Evolutionary conservation across 371 early-diverging fungal genomes (phyloP), one percentile per base, ranked within the genome.

Genomic region (Chytridiales sp.): DNA sequence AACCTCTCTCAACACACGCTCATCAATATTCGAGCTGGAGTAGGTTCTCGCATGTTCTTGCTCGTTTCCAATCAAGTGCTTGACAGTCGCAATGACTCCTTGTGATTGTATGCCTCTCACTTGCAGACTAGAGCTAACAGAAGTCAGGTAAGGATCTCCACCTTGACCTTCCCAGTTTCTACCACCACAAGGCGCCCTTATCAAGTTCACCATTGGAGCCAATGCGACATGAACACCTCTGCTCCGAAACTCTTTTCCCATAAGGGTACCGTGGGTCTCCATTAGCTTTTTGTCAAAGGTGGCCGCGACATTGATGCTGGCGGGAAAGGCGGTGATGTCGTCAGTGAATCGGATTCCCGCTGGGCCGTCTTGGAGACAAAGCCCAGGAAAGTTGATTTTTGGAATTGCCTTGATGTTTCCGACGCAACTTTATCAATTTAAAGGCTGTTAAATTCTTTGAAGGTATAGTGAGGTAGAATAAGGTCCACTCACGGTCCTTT

Each of bases 161-260:
- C 83, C 82, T 27, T 70, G 75, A 19, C 67, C 73, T 70, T 85
- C 86, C 80, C 82, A 85, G 40, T 71, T 78, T 60, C 86, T 68
- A 24, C 86, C 86, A 47, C 70, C 76, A 38, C 66, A 52, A n/a
- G 84, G 79, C n/a, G 67, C 47, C 8, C 84, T 72, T 54, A 66
- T 56, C 48, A 81, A 65, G 59, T 85, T 82, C 72, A 83, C 69
- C 52, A 66, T 69, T 22, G 86, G 86, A 4, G 79, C 83, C 6
- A 85, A 55, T 30, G 60, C 54, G 27, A 72, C 59, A 48, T 85
- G 59, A 15, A 78, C 40, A 24, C 86, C 86, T 34, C 74, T 75
- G 2, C 61, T 69, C 17, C 67, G 44, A 42, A 76, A 78, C 64
- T 85, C 86, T 21, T 67, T 22, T 32, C 83, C 86, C 66, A 82